phyloP scores from a whole-genome alignment of 306 rosid genomes.

The Casuarina cunninghamiana region DNA sequence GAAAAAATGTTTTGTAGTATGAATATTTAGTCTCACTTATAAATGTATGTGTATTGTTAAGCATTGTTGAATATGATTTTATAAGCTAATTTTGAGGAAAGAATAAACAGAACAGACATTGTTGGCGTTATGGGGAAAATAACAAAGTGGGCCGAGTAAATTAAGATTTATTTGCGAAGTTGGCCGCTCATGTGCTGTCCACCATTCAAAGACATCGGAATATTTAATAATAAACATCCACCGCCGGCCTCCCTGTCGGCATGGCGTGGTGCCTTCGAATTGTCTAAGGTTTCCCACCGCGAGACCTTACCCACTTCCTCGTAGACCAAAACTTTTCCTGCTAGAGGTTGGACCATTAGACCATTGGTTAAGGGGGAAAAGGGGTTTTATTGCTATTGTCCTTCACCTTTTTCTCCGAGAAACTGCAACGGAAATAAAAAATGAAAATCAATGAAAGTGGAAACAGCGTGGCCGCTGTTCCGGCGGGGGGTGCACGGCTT shows the following conservation, averaged over 20 bases:
- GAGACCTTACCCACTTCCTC: neutral
- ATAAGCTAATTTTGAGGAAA: too few relatives aligned
- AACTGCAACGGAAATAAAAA: neutral
- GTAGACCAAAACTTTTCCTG: neutral
- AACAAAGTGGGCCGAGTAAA: neutral
- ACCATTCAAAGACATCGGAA: constrained; percentile 4
- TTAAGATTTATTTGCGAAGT: neutral
- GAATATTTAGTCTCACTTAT: too few relatives aligned
- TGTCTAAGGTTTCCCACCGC: constrained; percentile 4
- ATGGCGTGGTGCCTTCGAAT: neutral
- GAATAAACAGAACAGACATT: neutral
- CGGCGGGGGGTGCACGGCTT: neutral
- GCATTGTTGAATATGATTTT: too few relatives aligned
- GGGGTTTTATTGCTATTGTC: neutral
- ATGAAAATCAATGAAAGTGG: neutral
- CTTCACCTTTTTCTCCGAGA: neutral
- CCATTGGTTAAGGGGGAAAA: neutral
- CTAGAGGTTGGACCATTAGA: neutral
- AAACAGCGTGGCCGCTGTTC: neutral
- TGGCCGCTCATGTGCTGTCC: constrained; percentile 17
- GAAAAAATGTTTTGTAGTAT: too few relatives aligned
- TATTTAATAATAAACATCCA: neutral
- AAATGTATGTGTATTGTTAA: too few relatives aligned
- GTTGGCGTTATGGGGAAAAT: constrained; percentile 14
- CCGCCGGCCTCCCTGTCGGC: constrained; percentile 6